Evolutionary conservation across 2,329 filamentous ascomycete genomes (phyloP).

Genomic region (Nemania abortiva): DNA sequence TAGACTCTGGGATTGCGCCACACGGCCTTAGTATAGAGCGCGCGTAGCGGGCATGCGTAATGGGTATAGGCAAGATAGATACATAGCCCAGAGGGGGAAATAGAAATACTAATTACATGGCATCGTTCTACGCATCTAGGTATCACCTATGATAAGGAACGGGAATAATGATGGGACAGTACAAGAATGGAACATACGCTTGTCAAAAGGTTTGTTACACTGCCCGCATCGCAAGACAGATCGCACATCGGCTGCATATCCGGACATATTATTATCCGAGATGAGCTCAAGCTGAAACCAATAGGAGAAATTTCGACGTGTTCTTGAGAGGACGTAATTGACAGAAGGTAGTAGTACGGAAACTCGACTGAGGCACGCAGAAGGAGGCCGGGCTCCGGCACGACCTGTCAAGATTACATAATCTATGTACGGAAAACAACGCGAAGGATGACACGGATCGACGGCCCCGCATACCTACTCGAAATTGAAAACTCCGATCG

Average conservation of each 20-base stretch:
- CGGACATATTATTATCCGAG: not conserved
- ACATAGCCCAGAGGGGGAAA: not conserved
- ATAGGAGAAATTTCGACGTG: too few species aligned
- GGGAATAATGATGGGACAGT: not conserved
- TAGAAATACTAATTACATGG: not conserved
- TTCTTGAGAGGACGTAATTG: too few species aligned
- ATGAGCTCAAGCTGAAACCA: not conserved
- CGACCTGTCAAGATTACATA: not conserved
- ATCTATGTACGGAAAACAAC: not conserved
- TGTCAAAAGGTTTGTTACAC: constrained; percentile 6
- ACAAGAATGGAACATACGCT: not conserved
- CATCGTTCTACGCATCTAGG: too few species aligned
- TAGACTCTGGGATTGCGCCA: not conserved
- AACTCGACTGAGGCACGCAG: too few species aligned
- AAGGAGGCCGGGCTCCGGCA: not conserved
- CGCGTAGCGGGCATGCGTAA: not conserved
- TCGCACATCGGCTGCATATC: not conserved
- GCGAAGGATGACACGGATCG: not conserved
- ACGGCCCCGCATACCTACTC: not conserved
- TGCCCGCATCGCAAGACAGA: constrained; percentile 5
- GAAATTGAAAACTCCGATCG: not conserved
- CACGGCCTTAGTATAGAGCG: not conserved
- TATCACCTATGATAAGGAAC: not conserved
- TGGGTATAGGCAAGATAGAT: too few species aligned
- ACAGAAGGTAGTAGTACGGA: too few species aligned